These are phyloP conservation scores for Penicillium macrosclerotiorum DNA, from an alignment of 495 filamentous ascomycete genomes.

Conservation along the genomic window DNA sequence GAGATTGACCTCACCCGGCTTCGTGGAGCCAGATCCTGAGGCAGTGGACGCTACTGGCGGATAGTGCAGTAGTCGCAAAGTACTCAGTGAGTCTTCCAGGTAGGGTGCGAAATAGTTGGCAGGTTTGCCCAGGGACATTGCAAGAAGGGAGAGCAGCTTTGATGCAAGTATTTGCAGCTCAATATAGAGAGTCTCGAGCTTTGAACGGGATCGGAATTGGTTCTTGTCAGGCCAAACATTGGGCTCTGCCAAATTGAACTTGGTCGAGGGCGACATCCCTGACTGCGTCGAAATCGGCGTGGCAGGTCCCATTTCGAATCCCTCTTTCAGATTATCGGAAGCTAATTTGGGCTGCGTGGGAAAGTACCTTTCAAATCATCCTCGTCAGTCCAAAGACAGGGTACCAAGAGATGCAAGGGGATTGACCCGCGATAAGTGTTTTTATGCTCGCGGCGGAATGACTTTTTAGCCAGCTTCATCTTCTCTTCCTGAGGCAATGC, in stretches of 20 bases:
- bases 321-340: constrained; percentile 45
- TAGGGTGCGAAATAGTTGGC: constrained; percentile 38
- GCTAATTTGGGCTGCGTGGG: constrained; percentile 33
- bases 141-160: constrained; percentile 40
- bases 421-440: constrained; percentile 46
- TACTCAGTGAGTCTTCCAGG: constrained; percentile 39
- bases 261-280: constrained; percentile 2
- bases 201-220: constrained; percentile 11
- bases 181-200: constrained; percentile 36
- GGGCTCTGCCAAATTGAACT: constrained; percentile 40
- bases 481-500: constrained; percentile 30
- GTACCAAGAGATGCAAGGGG: background rate
- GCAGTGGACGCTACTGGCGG: constrained; percentile 16
- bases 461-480: constrained; percentile 41
- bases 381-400: background rate
- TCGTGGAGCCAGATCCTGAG: constrained; percentile 1
- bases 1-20: constrained; percentile 28
- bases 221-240: constrained; percentile 40
- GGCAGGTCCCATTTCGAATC: constrained; percentile 44
- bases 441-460: constrained; percentile 31
- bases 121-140: constrained; percentile 36
- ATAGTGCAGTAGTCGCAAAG: constrained; percentile 42
- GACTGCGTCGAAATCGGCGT: constrained; percentile 3
- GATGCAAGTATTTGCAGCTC: constrained; percentile 42
- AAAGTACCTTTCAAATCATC: constrained; percentile 31